Evolutionary conservation across 768 basidiomycete species (phyloP), one percentile per base, ranked within the genome.

Genomic region (Agrocybe pediades): DNA sequence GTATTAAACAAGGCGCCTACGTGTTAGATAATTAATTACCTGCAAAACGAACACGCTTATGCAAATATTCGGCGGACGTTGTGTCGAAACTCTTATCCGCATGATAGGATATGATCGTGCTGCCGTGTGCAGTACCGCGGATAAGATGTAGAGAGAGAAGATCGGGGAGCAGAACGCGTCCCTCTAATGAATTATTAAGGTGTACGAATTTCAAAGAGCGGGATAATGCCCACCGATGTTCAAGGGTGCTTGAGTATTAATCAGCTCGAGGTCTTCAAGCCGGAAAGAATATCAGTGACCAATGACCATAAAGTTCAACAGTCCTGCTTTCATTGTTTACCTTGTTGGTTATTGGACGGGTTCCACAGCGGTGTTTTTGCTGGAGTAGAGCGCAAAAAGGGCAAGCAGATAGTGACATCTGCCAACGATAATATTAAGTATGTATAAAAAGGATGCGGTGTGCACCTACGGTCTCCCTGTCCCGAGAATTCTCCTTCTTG

Each of bases 361-460:
- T 42, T n/a, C n/a, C n/a, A n/a, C n/a, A 5, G 64, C 61, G 6
- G 54, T 33, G 21, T 61, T 56, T 17, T 71, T 61, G 1, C 54
- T 20, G 46, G 33, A 36, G 79, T 61, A 2, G 74, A 72, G 15
- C 81, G 78, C 21, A 84, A 65, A 60, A 84, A 86, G 9, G 80
- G 81, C 30, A 86, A 63, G 0, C 77, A 72, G 30, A 86, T 68
- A 1, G 84, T 86, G 43, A 86, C 79, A 65, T 84, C 84, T 85
- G 46, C 39, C 8, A 1, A 42, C 5, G 6, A 43, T 53, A n/a
- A 21, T 23, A 6, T 17, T 26, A 8, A 42, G 17, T 42, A 43
- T 17, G 27, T 50, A 49, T 9, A 19, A 40, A 20, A 47, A 23
- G 7, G 13, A 41, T 16, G 20, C 19, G 24, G 13, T n/a, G 21